These are phyloP conservation scores for Lignosus rhinocerotis DNA, from an alignment of 1,284 basidiomycete genomes.

Conservation along the genomic window DNA sequence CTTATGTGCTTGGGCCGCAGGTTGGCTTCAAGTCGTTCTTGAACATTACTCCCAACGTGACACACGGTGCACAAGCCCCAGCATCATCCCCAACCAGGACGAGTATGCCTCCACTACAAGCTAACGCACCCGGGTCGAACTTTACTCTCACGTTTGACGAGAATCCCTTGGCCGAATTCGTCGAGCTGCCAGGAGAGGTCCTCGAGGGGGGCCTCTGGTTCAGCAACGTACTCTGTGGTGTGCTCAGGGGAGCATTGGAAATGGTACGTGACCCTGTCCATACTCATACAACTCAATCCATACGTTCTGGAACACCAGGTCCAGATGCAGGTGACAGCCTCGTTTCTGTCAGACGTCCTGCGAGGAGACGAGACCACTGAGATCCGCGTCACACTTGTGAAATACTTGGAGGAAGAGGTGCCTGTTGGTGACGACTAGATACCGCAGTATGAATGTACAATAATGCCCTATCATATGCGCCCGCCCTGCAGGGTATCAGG, in stretches of 20 bases:
- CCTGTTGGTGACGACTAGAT: slow-evolving; percentile 76
- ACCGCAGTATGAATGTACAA: slow-evolving; percentile 22
- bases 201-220: slow-evolving; percentile 94
- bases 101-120: slow-evolving; percentile 38
- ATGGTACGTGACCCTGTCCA: slow-evolving; percentile 69
- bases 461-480: slow-evolving; percentile 10
- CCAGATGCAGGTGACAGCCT: slow-evolving; percentile 93
- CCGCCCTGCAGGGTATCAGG: slow-evolving; percentile 3
- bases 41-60: slow-evolving; percentile 86
- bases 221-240: slow-evolving; percentile 94
- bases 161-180: slow-evolving; percentile 96
- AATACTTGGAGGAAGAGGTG: slow-evolving; percentile 94
- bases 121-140: slow-evolving; percentile 45
- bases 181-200: slow-evolving; percentile 93
- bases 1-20: slow-evolving; percentile 40
- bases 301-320: slow-evolving; percentile 53
- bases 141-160: slow-evolving; percentile 92
- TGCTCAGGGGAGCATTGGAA: slow-evolving; percentile 90
- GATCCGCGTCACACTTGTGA: slow-evolving; percentile 86
- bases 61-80: slow-evolving; percentile 58
- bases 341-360: slow-evolving; percentile 89
- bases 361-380: slow-evolving; percentile 95
- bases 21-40: slow-evolving; percentile 99
- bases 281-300: not conserved
- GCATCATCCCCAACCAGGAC: slow-evolving; percentile 47